A percentile compares a stretch with the other conserved stretches of the same genome.
Conservation (phyloP, 805 yeast species). For the Cyberlindnera euphorbiae region DNA sequence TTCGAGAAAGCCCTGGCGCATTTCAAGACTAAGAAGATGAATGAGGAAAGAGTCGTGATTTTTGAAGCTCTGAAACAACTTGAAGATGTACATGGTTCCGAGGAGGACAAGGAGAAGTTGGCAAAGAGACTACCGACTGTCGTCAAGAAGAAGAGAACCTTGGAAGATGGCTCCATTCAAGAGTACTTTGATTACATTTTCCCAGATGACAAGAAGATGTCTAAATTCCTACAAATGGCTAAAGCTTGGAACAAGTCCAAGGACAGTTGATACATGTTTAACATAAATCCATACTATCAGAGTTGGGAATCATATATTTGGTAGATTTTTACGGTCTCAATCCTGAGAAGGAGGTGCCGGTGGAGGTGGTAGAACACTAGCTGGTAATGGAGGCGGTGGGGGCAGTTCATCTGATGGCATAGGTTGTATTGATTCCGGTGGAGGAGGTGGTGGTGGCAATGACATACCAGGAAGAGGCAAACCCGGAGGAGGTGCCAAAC, state of each 20-base stretch:
- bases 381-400: constrained; percentile 11
- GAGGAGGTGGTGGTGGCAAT: constrained; percentile 14
- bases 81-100: constrained; percentile 58
- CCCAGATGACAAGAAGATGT: constrained; percentile 50
- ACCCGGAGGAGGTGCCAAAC: constrained; percentile 16
- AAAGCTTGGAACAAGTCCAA: constrained; percentile 37
- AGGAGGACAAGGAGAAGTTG: constrained; percentile 32
- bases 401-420: too few relatives aligned
- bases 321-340: too few relatives aligned
- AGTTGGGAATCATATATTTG: too few relatives aligned
- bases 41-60: constrained; percentile 45
- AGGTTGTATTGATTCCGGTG: constrained; percentile 28
- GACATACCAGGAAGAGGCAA: neutral
- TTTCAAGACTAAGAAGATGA: constrained; percentile 34
- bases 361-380: constrained; percentile 1
- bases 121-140: constrained; percentile 48
- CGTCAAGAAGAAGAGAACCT: constrained; percentile 39
- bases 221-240: constrained; percentile 42
- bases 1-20: constrained; percentile 49
- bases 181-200: constrained; percentile 60
- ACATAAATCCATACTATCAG: neutral
- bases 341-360: constrained; percentile 2
- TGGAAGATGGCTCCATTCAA: constrained; percentile 42
- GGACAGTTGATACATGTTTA: neutral
- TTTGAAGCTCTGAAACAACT: constrained; percentile 60